Conservation (phyloP, 345 rosid species). For the Salix purpurea region DNA sequence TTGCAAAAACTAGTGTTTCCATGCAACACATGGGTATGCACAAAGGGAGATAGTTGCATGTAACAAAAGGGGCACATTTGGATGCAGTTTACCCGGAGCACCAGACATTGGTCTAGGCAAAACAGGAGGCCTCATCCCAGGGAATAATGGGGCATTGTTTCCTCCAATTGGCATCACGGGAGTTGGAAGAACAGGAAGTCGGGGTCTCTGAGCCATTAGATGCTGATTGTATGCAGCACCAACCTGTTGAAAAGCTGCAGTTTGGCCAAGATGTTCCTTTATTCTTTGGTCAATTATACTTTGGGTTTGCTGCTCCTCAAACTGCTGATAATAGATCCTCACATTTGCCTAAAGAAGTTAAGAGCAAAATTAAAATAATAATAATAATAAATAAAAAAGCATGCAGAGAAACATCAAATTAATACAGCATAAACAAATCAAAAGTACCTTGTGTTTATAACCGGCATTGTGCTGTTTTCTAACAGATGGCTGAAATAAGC, state of each 20-base stretch:
- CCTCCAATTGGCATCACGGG: constrained; percentile 46
- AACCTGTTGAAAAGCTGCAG: constrained; percentile 83
- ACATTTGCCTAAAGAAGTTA: constrained; percentile 66
- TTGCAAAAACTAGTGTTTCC: background rate
- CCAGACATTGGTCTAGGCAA: constrained; percentile 70
- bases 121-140: constrained; percentile 84
- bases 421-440: background rate
- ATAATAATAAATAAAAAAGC: background rate
- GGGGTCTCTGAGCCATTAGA: constrained; percentile 73
- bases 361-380: background rate
- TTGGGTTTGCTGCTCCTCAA: constrained; percentile 98
- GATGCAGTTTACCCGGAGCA: constrained; percentile 41
- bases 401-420: background rate
- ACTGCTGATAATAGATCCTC: constrained; percentile 86
- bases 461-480: constrained; percentile 99
- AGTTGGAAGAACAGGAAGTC: constrained; percentile 67
- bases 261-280: constrained; percentile 89
- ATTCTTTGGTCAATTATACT: constrained; percentile 92
- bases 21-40: background rate
- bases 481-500: constrained; percentile 76
- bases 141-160: constrained; percentile 41
- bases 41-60: background rate
- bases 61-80: background rate
- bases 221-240: constrained; percentile 89
- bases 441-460: constrained; percentile 87